phyloP scores from a whole-genome alignment of 768 basidiomycete genomes.

The Suillus clintonianus region DNA sequence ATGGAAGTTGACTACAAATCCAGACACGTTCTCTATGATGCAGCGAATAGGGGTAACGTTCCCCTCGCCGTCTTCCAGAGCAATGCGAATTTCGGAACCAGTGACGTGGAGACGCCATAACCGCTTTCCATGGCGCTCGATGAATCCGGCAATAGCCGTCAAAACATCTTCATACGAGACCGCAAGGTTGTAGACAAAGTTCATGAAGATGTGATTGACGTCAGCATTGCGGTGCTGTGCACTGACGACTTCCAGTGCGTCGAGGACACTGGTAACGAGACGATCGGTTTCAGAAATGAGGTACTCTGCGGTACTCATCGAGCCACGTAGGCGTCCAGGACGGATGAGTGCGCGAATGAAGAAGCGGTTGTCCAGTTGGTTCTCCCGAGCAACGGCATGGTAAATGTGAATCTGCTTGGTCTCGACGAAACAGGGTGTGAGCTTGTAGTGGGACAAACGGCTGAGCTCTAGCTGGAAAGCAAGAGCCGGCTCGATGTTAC shows the following conservation, averaged over 20 bases:
- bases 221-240: slow-evolving; percentile 90
- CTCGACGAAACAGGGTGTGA: slow-evolving; percentile 95
- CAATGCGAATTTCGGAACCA: slow-evolving; percentile 94
- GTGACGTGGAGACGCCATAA: slow-evolving; percentile 98
- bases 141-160: slow-evolving; percentile 97
- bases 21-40: slow-evolving; percentile 97
- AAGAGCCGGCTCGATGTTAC: slow-evolving; percentile 97
- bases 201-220: slow-evolving; percentile 98
- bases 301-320: slow-evolving; percentile 95
- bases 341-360: slow-evolving; percentile 96
- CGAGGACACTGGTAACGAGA: slow-evolving; percentile 89
- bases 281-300: slow-evolving; percentile 98
- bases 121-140: slow-evolving; percentile 97
- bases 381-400: slow-evolving; percentile 92
- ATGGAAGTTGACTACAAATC: slow-evolving; percentile 98
- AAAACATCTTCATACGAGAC: slow-evolving; percentile 97
- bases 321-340: slow-evolving; percentile 89
- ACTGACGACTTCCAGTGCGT: slow-evolving; percentile 92
- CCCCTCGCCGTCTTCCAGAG: slow-evolving; percentile 92
- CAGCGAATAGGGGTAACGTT: slow-evolving; percentile 96
- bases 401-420: slow-evolving; percentile 98
- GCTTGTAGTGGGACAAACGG: slow-evolving; percentile 94
- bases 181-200: slow-evolving; percentile 95
- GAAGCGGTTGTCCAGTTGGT: slow-evolving; percentile 97
- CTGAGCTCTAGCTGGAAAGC: slow-evolving; percentile 98